Evolutionary conservation across 306 rosid genomes (phyloP).

Genomic region (Urtica urens): DNA sequence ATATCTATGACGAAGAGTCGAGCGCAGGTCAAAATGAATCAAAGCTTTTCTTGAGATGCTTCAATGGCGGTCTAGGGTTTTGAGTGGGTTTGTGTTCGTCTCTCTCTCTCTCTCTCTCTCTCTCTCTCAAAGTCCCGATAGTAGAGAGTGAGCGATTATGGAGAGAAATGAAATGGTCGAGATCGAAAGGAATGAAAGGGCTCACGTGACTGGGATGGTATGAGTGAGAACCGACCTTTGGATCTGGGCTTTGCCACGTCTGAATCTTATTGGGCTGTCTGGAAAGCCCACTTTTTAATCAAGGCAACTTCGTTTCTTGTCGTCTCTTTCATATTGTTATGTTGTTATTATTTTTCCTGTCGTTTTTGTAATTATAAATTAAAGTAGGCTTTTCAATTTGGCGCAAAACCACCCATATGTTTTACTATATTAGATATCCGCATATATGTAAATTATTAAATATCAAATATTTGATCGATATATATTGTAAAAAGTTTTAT

Average conservation of each 20-base stretch:
- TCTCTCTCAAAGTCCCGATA: neutral
- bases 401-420: no score
- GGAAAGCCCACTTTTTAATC: neutral
- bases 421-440: no score
- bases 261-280: neutral
- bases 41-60: neutral
- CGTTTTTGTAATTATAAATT: no score
- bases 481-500: no score
- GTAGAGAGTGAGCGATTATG: neutral
- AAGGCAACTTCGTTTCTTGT: no score
- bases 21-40: neutral
- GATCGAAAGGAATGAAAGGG: slow-evolving; percentile 10
- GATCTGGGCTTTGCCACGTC: neutral
- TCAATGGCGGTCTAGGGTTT: slow-evolving; percentile 34
- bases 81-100: slow-evolving; percentile 11
- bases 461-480: no score
- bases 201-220: slow-evolving; percentile 29
- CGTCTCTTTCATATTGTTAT: no score
- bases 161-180: neutral
- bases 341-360: no score
- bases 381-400: no score
- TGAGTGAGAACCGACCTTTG: neutral
- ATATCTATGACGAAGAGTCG: neutral
- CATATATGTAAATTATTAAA: no score
- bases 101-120: slow-evolving; percentile 9